A percentile compares a stretch with the other conserved stretches of the same genome.
Evolutionary conservation across 2,329 filamentous ascomycete species (phyloP).

Genomic region (Kalmusia sp.): DNA sequence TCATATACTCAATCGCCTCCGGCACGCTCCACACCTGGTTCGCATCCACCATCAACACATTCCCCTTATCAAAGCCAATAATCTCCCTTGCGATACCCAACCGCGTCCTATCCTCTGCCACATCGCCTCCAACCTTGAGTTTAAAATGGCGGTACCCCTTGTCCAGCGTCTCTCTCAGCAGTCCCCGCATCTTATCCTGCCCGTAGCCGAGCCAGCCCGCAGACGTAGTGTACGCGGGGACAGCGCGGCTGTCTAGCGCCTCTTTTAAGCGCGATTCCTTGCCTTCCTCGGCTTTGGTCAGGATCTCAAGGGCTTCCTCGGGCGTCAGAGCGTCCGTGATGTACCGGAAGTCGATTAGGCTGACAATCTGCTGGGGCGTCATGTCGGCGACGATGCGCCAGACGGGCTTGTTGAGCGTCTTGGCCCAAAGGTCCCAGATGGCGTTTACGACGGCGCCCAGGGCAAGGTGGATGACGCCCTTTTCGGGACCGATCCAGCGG

Average conservation of each 20-base stretch:
- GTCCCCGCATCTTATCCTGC: constrained; percentile 81
- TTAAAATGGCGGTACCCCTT: constrained; percentile 89
- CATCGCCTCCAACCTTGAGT: constrained; percentile 80
- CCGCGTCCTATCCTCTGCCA: constrained; percentile 75
- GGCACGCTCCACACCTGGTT: constrained; percentile 94
- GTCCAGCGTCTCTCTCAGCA: constrained; percentile 76
- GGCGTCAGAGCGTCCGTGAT: constrained; percentile 93
- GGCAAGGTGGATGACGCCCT: constrained; percentile 91
- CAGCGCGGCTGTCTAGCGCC: constrained; percentile 74
- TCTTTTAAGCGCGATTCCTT: constrained; percentile 77
- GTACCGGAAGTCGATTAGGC: constrained; percentile 92
- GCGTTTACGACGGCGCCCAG: constrained; percentile 90
- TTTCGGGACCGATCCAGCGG: constrained; percentile 93
- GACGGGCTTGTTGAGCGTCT: constrained; percentile 82
- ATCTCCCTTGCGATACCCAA: constrained; percentile 78
- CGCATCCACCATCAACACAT: constrained; percentile 90
- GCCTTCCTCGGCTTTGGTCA: constrained; percentile 69
- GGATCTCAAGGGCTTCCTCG: constrained; percentile 77
- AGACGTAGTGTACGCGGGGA: constrained; percentile 89
- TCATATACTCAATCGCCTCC: constrained; percentile 88
- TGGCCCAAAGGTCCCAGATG: constrained; percentile 95
- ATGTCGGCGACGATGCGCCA: constrained; percentile 92
- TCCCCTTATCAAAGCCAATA: constrained; percentile 82
- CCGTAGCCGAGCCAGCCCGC: constrained; percentile 93
- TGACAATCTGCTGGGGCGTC: constrained; percentile 84